These are phyloP conservation scores for Brassica cretica DNA, from an alignment of 345 rosid genomes.

Conservation along the genomic window DNA sequence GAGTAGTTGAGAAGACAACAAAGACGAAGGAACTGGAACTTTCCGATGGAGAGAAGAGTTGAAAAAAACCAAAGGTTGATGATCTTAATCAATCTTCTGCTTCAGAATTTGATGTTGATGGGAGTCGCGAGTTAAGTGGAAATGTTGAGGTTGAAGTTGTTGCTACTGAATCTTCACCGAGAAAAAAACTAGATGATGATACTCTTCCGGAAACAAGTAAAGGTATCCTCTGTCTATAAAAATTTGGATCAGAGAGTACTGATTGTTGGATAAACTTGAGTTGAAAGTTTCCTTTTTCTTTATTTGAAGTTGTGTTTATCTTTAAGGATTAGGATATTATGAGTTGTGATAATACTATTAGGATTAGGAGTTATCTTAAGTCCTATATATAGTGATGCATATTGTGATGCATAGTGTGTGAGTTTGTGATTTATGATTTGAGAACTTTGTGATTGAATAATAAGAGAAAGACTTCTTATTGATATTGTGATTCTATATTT, in stretches of 20 bases:
- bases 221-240: constrained; percentile 1
- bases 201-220: constrained; percentile 32
- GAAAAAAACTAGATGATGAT: constrained; percentile 19
- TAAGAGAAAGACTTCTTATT: too few relatives aligned
- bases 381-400: too few relatives aligned
- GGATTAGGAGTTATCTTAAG: too few relatives aligned
- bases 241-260: neutral
- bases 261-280: neutral
- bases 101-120: constrained; percentile 21
- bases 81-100: constrained; percentile 28
- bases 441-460: too few relatives aligned
- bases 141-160: neutral
- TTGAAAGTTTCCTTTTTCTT: too few relatives aligned
- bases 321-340: too few relatives aligned
- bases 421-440: too few relatives aligned
- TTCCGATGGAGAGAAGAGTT: constrained; percentile 34
- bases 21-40: constrained; percentile 25
- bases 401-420: too few relatives aligned
- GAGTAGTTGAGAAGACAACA: constrained; percentile 16
- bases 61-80: constrained; percentile 35
- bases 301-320: too few relatives aligned
- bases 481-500: too few relatives aligned
- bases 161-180: constrained; percentile 36
- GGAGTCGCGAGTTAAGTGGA: constrained; percentile 1
- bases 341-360: too few relatives aligned